Conservation (phyloP, 768 basidiomycete genomes). For the Lentinula detonsa region DNA sequence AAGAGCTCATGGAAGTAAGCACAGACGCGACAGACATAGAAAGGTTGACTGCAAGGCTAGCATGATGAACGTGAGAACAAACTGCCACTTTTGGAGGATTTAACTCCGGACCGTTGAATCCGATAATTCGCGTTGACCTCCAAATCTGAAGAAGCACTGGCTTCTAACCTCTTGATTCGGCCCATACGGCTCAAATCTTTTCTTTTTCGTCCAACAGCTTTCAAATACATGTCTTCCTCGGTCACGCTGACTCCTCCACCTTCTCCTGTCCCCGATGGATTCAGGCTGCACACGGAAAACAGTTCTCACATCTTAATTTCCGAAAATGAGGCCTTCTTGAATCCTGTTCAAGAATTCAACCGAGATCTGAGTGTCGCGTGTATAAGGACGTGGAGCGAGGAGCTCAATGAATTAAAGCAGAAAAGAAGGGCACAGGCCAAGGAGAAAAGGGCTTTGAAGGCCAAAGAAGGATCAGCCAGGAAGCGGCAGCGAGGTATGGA, state of each 20-base stretch:
- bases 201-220: not conserved
- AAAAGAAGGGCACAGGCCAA: slow-evolving; percentile 49
- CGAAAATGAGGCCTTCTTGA: slow-evolving; percentile 85
- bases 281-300: slow-evolving; percentile 76
- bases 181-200: not conserved
- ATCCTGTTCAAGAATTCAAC: slow-evolving; percentile 98
- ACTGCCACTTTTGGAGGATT: not conserved
- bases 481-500: slow-evolving; percentile 37
- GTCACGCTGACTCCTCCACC: slow-evolving; percentile 6
- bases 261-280: slow-evolving; percentile 61
- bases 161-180: not conserved
- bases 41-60: not conserved
- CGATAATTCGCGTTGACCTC: not conserved
- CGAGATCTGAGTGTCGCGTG: slow-evolving; percentile 89
- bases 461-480: slow-evolving; percentile 27
- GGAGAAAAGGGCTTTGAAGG: slow-evolving; percentile 42
- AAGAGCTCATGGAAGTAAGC: slow-evolving; percentile 3
- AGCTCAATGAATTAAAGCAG: slow-evolving; percentile 56
- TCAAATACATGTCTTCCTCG: not conserved
- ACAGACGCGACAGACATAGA: not conserved
- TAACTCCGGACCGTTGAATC: not conserved
- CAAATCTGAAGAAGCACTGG: not conserved
- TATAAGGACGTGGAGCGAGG: slow-evolving; percentile 85
- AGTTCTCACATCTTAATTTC: slow-evolving; percentile 75
- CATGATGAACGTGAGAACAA: not conserved